Conservation (phyloP, 1,284 basidiomycete species). For the Microbotryum violaceum region DNA sequence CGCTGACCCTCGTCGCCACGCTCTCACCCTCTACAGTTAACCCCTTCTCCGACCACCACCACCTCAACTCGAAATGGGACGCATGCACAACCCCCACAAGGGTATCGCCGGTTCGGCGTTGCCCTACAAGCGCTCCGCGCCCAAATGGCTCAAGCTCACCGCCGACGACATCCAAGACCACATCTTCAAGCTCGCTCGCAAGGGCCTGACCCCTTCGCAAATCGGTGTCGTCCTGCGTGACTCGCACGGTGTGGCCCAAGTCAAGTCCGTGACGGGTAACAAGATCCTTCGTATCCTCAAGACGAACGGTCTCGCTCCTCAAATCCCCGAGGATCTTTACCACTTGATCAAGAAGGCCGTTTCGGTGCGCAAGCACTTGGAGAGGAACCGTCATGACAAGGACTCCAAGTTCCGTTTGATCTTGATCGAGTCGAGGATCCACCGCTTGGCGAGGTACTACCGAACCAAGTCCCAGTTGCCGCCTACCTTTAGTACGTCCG, state of each 20-base stretch:
- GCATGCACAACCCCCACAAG: conserved; percentile 84
- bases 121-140: conserved; percentile 90
- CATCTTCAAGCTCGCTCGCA: conserved; percentile 94
- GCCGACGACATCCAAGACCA: conserved; percentile 92
- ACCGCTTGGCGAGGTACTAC: conserved; percentile 92
- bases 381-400: conserved; percentile 97
- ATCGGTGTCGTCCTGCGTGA: conserved; percentile 98
- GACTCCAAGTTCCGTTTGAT: conserved; percentile 74
- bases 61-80: conserved; percentile 30
- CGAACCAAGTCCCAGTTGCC: conserved; percentile 96
- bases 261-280: conserved; percentile 97
- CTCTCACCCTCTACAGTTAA: neutral
- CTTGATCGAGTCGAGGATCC: conserved; percentile 96
- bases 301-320: conserved; percentile 90
- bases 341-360: conserved; percentile 99
- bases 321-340: conserved; percentile 99
- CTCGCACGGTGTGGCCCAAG: conserved; percentile 92
- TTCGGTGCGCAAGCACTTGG: conserved; percentile 96
- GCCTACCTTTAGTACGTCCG: conserved; percentile 68
- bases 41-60: conserved; percentile 9
- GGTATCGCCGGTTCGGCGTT: conserved; percentile 97
- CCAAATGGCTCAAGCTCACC: conserved; percentile 93
- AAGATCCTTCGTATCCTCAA: conserved; percentile 99
- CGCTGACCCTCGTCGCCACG: neutral
- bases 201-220: conserved; percentile 95